Conservation (phyloP, 2,329 filamentous ascomycete species). For the Alternaria tenuissima region DNA sequence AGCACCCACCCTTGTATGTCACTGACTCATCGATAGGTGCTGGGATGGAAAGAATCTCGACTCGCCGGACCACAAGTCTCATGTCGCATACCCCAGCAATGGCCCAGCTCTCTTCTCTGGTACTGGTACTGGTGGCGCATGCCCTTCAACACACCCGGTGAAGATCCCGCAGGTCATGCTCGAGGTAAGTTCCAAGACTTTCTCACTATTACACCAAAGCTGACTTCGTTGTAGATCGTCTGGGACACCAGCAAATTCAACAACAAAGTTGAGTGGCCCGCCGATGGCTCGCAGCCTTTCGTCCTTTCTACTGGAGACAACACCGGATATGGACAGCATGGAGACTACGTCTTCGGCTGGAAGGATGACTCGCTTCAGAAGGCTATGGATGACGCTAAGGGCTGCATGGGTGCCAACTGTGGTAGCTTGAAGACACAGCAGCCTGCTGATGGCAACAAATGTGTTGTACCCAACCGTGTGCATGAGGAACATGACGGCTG, state of each 20-base stretch:
- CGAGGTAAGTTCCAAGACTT: constrained; percentile 39
- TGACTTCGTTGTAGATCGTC: constrained; percentile 35
- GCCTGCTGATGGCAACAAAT: constrained; percentile 29
- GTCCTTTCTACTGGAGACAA: constrained; percentile 36
- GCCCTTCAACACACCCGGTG: constrained; percentile 55
- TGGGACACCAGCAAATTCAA: constrained; percentile 55
- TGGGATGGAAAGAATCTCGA: constrained; percentile 62
- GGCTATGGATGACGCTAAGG: constrained; percentile 41
- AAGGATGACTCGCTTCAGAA: constrained; percentile 41
- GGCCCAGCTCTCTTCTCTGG: constrained; percentile 35
- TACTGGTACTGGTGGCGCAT: constrained; percentile 44
- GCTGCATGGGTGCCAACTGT: constrained; percentile 41
- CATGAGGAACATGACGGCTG: constrained; percentile 37
- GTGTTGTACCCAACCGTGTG: constrained; percentile 33
- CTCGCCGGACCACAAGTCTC: constrained; percentile 59
- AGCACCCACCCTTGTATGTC: too few relatives aligned
- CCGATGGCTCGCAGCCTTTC: constrained; percentile 40
- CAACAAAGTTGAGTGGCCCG: constrained; percentile 44
- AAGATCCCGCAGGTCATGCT: constrained; percentile 58
- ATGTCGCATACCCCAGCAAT: constrained; percentile 54
- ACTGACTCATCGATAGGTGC: constrained; percentile 53
- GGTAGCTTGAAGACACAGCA: constrained; percentile 37
- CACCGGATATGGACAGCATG: constrained; percentile 36
- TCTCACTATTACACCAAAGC: neutral
- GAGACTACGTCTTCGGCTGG: constrained; percentile 45